Percentiles rank a stretch among this genome's conserved stretches.
Evolutionary conservation across 768 basidiomycete genomes (phyloP).

Genomic region (Boletus edulis): DNA sequence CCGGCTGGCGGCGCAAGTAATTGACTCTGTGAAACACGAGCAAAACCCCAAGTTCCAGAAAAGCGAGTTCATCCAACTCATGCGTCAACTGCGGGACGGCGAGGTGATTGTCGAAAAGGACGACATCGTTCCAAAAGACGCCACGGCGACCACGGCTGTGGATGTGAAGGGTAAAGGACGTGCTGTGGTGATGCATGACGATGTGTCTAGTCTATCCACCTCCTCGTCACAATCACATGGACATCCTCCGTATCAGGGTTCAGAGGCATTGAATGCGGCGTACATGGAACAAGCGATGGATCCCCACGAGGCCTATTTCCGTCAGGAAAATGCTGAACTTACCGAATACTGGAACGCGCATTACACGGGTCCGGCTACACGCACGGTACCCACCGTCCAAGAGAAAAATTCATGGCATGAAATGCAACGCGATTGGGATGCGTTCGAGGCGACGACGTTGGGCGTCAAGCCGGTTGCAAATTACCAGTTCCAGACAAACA

Average conservation of each 20-base stretch:
- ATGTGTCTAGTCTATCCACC: conserved; percentile 1
- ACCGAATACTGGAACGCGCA: conserved; percentile 55
- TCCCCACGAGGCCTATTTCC: conserved; percentile 65
- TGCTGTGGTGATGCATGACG: conserved; percentile 27
- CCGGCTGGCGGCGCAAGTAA: conserved; percentile 71
- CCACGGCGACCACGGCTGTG: conserved; percentile 6
- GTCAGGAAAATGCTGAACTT: conserved; percentile 69
- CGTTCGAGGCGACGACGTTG: conserved; percentile 68
- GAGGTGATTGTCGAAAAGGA: conserved; percentile 78
- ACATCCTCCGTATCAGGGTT: conserved; percentile 19
- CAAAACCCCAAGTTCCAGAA: conserved; percentile 83
- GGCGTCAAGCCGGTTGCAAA: conserved; percentile 55
- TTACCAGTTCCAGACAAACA: conserved; percentile 75
- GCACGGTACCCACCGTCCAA: conserved; percentile 18
- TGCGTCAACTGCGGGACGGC: conserved; percentile 81
- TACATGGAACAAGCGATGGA: conserved; percentile 32
- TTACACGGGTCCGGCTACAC: conserved; percentile 22
- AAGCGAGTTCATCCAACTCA: conserved; percentile 80
- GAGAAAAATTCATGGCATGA: conserved; percentile 51
- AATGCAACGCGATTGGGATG: conserved; percentile 79
- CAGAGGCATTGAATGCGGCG: conserved; percentile 14
- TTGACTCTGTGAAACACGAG: conserved; percentile 73
- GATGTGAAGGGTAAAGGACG: conserved; percentile 71
- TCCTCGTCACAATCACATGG: conserved; percentile 8
- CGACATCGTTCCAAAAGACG: conserved; percentile 61